These are phyloP conservation scores for Populus alba DNA, from an alignment of 345 rosid genomes.

Conservation along the genomic window DNA sequence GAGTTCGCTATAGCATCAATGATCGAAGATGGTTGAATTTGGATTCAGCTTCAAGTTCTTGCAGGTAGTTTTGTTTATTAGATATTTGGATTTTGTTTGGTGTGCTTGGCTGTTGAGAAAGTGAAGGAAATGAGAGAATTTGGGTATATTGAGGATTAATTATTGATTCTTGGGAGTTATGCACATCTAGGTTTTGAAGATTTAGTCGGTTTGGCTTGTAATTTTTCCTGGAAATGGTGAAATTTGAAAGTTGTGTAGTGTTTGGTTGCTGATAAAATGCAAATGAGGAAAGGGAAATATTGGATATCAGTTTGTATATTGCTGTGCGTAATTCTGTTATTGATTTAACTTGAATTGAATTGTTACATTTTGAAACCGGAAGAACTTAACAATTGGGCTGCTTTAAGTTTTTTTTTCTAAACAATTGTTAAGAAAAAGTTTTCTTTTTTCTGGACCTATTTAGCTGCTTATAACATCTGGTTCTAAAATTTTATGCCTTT, in stretches of 20 bases:
- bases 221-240: neutral
- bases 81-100: neutral
- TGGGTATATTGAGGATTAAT: neutral
- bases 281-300: neutral
- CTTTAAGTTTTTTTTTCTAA: too few species aligned
- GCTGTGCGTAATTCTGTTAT: too few species aligned
- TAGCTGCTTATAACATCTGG: too few species aligned
- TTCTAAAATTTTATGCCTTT: too few species aligned
- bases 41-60: constrained; percentile 15
- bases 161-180: neutral
- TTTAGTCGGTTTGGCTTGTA: neutral
- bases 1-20: constrained; percentile 60
- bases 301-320: neutral
- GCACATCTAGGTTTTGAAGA: neutral
- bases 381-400: neutral
- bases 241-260: neutral
- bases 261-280: constrained; percentile 1
- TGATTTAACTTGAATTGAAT: neutral
- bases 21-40: constrained; percentile 61
- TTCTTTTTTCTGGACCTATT: too few species aligned
- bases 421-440: too few species aligned
- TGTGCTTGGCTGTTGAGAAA: constrained; percentile 4
- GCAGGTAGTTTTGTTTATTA: constrained; percentile 28
- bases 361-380: neutral
- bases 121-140: neutral